These are phyloP conservation scores for Coemansia asiatica DNA, from an alignment of 192 early-diverging fungal species.

Conservation along the genomic window DNA sequence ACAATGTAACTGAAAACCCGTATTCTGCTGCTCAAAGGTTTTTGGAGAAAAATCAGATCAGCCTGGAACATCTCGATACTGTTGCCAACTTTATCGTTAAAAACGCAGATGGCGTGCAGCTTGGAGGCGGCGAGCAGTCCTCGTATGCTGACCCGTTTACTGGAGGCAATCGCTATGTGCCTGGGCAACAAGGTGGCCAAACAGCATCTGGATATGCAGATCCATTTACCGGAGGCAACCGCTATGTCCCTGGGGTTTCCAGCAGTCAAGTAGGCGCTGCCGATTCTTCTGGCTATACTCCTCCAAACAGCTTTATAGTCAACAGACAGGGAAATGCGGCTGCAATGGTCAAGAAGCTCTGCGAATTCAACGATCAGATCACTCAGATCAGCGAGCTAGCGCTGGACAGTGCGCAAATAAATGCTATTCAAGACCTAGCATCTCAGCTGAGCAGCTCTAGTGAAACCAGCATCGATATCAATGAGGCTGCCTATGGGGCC, in stretches of 20 bases:
- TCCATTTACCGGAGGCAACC: conserved; percentile 23
- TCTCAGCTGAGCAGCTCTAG: conserved; percentile 18
- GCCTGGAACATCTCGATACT: conserved; percentile 85
- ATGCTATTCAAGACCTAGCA: conserved; percentile 13
- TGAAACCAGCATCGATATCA: conserved; percentile 10
- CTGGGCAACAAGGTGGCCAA: conserved; percentile 19
- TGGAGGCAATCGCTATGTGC: conserved; percentile 65
- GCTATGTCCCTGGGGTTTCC: conserved; percentile 19
- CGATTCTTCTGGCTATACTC: conserved; percentile 19
- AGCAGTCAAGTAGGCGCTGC: background rate
- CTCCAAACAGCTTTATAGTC: conserved; percentile 55
- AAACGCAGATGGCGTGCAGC: conserved; percentile 69
- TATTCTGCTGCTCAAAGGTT: conserved; percentile 92
- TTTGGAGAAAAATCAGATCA: conserved; percentile 74
- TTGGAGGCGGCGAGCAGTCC: background rate
- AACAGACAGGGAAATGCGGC: conserved; percentile 69
- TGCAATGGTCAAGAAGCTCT: conserved; percentile 75
- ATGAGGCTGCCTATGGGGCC: conserved; percentile 44
- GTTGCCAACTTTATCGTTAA: conserved; percentile 92
- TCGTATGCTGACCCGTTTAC: conserved; percentile 38
- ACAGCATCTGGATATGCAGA: conserved; percentile 18
- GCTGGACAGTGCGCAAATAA: conserved; percentile 20
- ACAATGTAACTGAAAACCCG: conserved; percentile 89
- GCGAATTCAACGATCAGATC: conserved; percentile 65
- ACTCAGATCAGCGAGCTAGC: conserved; percentile 18